Evolutionary conservation across 176 grass and related monocot species (phyloP).

Genomic region (Ensete ventricosum): DNA sequence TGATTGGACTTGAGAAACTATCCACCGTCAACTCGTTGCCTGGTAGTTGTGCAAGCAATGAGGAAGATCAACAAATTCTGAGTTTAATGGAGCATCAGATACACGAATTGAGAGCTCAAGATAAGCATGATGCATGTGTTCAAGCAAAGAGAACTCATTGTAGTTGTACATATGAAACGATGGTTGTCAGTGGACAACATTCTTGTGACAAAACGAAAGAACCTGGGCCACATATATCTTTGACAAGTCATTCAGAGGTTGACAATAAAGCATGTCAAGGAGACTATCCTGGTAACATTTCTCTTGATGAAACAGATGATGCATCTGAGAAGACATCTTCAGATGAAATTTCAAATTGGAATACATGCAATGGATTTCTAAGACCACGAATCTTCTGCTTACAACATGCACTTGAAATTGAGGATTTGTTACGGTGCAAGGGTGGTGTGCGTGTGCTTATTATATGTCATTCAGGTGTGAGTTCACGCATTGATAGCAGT

Average conservation of each 20-base stretch:
- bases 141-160: not conserved
- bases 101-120: constrained; percentile 12
- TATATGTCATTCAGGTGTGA: constrained; percentile 87
- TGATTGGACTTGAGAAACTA: constrained; percentile 1
- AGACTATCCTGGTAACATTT: constrained; percentile 18
- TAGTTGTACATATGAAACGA: not conserved
- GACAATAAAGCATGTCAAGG: constrained; percentile 10
- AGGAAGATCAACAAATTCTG: not conserved
- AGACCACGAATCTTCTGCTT: constrained; percentile 91
- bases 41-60: constrained; percentile 3
- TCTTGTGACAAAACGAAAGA: constrained; percentile 13
- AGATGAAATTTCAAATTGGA: constrained; percentile 32
- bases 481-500: constrained; percentile 3
- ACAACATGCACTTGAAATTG: constrained; percentile 89
- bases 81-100: constrained; percentile 22
- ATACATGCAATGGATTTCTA: constrained; percentile 38
- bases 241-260: not conserved
- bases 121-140: not conserved
- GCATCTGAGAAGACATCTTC: constrained; percentile 11
- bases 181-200: not conserved
- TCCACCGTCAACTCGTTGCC: not conserved
- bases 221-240: constrained; percentile 4
- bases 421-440: constrained; percentile 54
- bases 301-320: constrained; percentile 22
- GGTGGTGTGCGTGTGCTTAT: constrained; percentile 63